A percentile compares a stretch with the other conserved stretches of the same genome.
These are phyloP conservation scores for Aspergillus incahuasiensis DNA, from an alignment of 495 filamentous ascomycete species.

Conservation along the genomic window DNA sequence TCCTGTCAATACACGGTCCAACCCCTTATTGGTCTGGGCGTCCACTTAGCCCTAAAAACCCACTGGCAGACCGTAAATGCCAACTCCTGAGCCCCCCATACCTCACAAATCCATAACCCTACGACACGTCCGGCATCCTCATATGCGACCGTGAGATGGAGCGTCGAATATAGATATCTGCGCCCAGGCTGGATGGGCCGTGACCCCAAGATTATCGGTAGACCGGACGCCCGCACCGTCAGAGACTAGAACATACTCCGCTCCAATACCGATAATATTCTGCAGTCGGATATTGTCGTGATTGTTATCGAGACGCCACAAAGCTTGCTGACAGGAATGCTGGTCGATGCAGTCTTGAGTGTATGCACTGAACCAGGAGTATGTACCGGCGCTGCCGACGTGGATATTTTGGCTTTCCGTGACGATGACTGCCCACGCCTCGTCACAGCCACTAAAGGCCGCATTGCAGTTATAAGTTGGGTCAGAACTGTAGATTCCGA, in stretches of 20 bases:
- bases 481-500: constrained; percentile 4
- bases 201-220: not conserved
- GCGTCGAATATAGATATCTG: constrained; percentile 7
- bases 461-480: constrained; percentile 3
- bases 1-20: no score
- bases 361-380: constrained; percentile 14
- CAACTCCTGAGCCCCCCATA: not conserved
- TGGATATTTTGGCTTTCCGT: constrained; percentile 6
- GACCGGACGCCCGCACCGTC: not conserved
- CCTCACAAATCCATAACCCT: not conserved
- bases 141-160: not conserved
- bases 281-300: constrained; percentile 3
- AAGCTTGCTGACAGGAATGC: constrained; percentile 5
- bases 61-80: not conserved
- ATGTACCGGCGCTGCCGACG: constrained; percentile 7
- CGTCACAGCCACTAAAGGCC: constrained; percentile 1
- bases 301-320: constrained; percentile 5
- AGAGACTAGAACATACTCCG: constrained; percentile 2
- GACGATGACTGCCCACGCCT: constrained; percentile 11
- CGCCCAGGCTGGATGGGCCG: constrained; percentile 2
- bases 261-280: constrained; percentile 6
- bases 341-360: constrained; percentile 10
- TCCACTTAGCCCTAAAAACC: not conserved
- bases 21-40: no score
- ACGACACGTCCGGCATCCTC: not conserved